Conservation (phyloP, 306 rosid genomes). For the Cicer bijugum region DNA sequence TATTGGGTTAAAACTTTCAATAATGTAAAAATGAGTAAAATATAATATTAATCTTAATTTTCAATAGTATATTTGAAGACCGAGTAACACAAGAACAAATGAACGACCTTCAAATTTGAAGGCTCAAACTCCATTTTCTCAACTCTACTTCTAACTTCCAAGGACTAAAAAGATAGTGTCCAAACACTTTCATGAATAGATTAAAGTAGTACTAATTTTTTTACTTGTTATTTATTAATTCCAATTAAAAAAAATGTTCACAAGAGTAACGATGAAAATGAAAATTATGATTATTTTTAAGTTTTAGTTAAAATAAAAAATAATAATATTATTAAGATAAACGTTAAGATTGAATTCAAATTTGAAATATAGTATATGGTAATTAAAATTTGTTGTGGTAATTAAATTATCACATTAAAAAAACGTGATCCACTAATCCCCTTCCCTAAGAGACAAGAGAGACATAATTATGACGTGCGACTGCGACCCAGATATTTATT, state of each 20-base stretch:
- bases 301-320: too few species aligned
- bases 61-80: too few species aligned
- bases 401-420: too few species aligned
- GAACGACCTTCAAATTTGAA: too few species aligned
- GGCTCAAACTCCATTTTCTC: too few species aligned
- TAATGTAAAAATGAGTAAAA: too few species aligned
- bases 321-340: too few species aligned
- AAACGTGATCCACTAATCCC: too few species aligned
- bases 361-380: accelerated
- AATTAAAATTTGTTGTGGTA: too few species aligned
- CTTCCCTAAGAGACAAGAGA: constrained; percentile 21
- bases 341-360: too few species aligned
- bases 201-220: not conserved
- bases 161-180: not conserved
- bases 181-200: not conserved
- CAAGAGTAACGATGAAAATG: not conserved
- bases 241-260: not conserved
- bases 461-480: constrained; percentile 21
- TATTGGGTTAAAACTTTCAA: too few species aligned
- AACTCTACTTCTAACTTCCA: not conserved
- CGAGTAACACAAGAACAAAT: accelerated
- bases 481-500: constrained; percentile 1
- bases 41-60: too few species aligned
- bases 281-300: not conserved
- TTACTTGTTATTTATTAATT: not conserved